Conservation (phyloP, 1,139 yeast genomes). For the Magnusiomyces fungicola region DNA sequence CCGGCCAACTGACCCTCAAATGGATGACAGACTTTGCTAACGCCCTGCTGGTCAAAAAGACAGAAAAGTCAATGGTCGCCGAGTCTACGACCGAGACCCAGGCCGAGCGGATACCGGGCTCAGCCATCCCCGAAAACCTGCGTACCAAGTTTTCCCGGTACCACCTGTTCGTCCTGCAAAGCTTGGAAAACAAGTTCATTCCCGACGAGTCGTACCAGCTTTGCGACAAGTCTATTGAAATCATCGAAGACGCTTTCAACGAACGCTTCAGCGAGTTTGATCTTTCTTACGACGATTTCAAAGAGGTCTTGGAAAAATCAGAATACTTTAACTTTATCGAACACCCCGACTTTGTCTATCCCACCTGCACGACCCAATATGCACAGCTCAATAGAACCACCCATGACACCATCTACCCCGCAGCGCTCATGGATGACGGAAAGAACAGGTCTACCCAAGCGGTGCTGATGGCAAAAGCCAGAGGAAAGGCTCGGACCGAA, state of each 20-base stretch:
- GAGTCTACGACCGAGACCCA: neutral
- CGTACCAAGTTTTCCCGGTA: neutral
- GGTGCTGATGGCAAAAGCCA: neutral
- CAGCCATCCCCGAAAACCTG: neutral
- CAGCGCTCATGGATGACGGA: neutral
- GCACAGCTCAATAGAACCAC: neutral
- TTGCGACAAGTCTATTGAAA: neutral
- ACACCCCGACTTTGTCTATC: neutral
- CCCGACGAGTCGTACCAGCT: neutral
- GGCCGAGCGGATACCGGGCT: neutral
- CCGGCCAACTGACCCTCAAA: neutral
- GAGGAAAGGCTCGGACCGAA: neutral
- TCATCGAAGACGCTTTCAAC: neutral
- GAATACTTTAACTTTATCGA: neutral
- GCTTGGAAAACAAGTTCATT: neutral
- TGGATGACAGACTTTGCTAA: slow-evolving; percentile 1
- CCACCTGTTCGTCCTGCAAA: neutral
- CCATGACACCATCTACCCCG: neutral
- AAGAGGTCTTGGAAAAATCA: neutral
- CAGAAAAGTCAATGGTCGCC: neutral
- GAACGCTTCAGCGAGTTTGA: neutral
- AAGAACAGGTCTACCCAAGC: neutral
- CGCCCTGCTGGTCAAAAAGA: neutral
- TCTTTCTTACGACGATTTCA: neutral
- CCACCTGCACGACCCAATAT: neutral